Evolutionary conservation across 2,329 filamentous ascomycete species (phyloP).

Genomic region (Neopestalotiopsis clavispora): DNA sequence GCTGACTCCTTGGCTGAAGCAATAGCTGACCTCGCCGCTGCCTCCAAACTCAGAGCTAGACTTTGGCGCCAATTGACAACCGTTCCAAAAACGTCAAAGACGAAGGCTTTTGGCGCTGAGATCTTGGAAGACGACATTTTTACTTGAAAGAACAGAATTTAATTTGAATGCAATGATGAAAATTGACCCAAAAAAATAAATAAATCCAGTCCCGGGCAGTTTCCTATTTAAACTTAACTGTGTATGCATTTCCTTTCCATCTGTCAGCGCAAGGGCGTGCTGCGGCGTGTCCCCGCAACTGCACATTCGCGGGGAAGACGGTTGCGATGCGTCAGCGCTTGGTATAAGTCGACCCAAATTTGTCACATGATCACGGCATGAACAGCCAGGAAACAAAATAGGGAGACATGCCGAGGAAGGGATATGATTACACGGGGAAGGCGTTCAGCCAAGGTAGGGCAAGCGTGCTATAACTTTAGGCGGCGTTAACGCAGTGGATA

Average conservation of each 20-base stretch:
- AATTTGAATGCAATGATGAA: background rate
- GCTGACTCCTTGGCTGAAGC: slow-evolving; percentile 47
- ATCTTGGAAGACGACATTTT: background rate
- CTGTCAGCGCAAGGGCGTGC: background rate
- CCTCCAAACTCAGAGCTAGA: slow-evolving; percentile 54
- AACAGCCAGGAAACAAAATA: too few species aligned
- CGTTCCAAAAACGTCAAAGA: slow-evolving; percentile 67
- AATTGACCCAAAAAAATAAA: too few species aligned
- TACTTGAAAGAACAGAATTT: background rate
- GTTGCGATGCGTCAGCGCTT: background rate
- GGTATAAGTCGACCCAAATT: background rate
- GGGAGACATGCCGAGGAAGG: too few species aligned
- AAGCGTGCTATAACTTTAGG: too few species aligned
- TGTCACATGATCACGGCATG: too few species aligned
- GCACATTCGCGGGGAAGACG: background rate
- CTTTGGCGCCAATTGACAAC: slow-evolving; percentile 67
- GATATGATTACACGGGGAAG: too few species aligned
- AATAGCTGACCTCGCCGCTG: slow-evolving; percentile 40
- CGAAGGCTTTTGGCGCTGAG: slow-evolving; percentile 44
- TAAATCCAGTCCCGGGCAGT: too few species aligned
- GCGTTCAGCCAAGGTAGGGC: too few species aligned
- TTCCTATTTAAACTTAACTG: background rate
- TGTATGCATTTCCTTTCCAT: background rate
- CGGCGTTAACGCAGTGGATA: too few species aligned
- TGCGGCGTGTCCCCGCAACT: background rate